Conservation (phyloP, 2,329 filamentous ascomycete genomes). For the Ceratocystis destructans region DNA sequence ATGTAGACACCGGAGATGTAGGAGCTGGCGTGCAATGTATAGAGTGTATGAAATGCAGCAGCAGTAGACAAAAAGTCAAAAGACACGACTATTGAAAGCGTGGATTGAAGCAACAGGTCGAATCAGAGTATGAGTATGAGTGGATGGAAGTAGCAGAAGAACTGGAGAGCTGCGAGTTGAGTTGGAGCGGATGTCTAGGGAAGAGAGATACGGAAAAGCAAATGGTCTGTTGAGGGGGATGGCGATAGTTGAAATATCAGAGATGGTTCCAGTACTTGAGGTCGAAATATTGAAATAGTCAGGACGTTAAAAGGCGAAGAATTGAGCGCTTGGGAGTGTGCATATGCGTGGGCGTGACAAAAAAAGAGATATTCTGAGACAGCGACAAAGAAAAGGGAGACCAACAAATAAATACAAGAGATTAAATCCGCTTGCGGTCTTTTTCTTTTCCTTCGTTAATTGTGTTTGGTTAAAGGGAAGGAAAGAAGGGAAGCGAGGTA, state of each 20-base stretch:
- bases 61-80: neutral
- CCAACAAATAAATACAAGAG: neutral
- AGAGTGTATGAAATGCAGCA: neutral
- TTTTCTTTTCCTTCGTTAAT: neutral
- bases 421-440: slow-evolving; percentile 9
- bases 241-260: slow-evolving; percentile 17
- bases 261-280: neutral
- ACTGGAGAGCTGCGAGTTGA: neutral
- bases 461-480: neutral
- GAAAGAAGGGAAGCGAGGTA: slow-evolving; percentile 6
- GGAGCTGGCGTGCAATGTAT: neutral
- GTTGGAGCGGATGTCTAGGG: neutral
- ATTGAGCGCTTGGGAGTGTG: neutral
- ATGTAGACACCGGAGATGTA: neutral
- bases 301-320: neutral
- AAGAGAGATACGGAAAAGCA: slow-evolving; percentile 6
- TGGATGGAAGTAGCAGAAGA: neutral
- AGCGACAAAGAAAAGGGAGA: slow-evolving; percentile 2
- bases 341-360: neutral
- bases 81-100: slow-evolving; percentile 9
- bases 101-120: neutral
- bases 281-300: neutral
- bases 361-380: slow-evolving; percentile 4
- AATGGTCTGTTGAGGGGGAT: slow-evolving; percentile 8
- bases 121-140: neutral